Evolutionary conservation across 495 filamentous ascomycete species (phyloP).

Genomic region (Penicillium soppii): DNA sequence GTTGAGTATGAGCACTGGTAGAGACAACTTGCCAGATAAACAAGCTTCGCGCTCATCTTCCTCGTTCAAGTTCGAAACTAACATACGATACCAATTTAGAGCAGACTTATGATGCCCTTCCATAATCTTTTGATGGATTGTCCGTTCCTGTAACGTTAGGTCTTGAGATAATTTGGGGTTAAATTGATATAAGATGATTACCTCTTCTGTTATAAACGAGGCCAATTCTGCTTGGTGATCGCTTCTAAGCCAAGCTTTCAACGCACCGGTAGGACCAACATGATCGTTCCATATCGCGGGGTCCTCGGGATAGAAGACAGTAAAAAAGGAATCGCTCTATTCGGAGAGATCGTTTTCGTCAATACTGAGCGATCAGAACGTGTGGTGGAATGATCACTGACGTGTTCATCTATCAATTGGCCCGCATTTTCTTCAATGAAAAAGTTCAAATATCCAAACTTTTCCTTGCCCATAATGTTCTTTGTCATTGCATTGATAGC

Average conservation of each 20-base stretch:
- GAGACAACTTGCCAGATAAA: constrained; percentile 7
- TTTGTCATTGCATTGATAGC: constrained; percentile 21
- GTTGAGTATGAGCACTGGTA: constrained; percentile 17
- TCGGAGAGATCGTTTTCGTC: too few species aligned
- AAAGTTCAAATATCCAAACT: constrained; percentile 28
- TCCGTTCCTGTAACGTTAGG: too few species aligned
- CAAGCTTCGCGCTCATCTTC: constrained; percentile 21
- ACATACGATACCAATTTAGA: constrained; percentile 32
- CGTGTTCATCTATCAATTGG: constrained; percentile 26
- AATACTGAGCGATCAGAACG: too few species aligned
- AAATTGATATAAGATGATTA: too few species aligned
- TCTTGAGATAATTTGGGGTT: too few species aligned
- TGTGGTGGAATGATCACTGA: too few species aligned
- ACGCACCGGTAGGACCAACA: constrained; percentile 19
- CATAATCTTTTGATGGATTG: constrained; percentile 28
- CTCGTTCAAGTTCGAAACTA: constrained; percentile 27
- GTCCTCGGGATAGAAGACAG: constrained; percentile 27
- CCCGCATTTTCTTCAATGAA: constrained; percentile 21
- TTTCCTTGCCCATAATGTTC: constrained; percentile 25
- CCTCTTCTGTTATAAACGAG: constrained; percentile 19
- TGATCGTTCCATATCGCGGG: constrained; percentile 16
- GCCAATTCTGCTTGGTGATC: constrained; percentile 16
- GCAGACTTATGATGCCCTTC: constrained; percentile 18
- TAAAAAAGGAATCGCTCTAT: constrained; percentile 24
- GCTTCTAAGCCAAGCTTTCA: constrained; percentile 21